Conservation (phyloP, 495 filamentous ascomycete species). For the Lophium mytilinum region DNA sequence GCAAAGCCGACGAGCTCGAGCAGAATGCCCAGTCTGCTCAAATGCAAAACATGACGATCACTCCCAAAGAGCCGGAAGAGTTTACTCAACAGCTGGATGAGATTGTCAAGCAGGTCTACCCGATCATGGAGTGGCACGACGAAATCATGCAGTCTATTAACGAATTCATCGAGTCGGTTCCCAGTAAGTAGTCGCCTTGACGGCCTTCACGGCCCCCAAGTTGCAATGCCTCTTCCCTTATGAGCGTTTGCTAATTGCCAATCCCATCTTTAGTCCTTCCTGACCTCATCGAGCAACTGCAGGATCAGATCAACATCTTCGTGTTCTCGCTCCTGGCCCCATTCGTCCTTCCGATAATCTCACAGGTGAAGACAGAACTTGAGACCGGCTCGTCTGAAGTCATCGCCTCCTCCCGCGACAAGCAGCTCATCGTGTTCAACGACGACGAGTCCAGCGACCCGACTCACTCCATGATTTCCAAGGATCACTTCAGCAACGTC, state of each 20-base stretch:
- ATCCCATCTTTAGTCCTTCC: constrained; percentile 43
- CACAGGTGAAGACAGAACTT: constrained; percentile 76
- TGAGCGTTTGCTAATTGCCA: no score
- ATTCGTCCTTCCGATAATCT: constrained; percentile 74
- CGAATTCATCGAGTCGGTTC: constrained; percentile 68
- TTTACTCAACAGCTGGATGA: constrained; percentile 60
- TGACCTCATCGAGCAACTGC: constrained; percentile 68
- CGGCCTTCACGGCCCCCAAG: no score
- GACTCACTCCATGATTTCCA: constrained; percentile 92
- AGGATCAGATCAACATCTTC: constrained; percentile 64
- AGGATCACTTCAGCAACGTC: constrained; percentile 75
- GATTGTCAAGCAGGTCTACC: constrained; percentile 67
- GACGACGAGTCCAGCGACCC: constrained; percentile 68
- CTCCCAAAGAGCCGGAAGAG: constrained; percentile 66
- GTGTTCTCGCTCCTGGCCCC: constrained; percentile 81
- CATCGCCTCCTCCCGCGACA: constrained; percentile 67
- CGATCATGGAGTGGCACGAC: constrained; percentile 81
- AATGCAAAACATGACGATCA: constrained; percentile 56
- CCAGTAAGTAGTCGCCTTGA: constrained; percentile 26
- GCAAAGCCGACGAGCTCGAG: constrained; percentile 53
- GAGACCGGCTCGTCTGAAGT: constrained; percentile 77
- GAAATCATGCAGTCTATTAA: constrained; percentile 71
- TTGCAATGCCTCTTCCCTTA: no score
- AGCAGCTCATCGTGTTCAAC: constrained; percentile 79
- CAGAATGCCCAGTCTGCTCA: constrained; percentile 46